Evolutionary conservation across 1,139 yeast species (phyloP), one percentile per base, ranked within the genome.

Genomic region (Hemisphaericaspora lyxosophila): DNA sequence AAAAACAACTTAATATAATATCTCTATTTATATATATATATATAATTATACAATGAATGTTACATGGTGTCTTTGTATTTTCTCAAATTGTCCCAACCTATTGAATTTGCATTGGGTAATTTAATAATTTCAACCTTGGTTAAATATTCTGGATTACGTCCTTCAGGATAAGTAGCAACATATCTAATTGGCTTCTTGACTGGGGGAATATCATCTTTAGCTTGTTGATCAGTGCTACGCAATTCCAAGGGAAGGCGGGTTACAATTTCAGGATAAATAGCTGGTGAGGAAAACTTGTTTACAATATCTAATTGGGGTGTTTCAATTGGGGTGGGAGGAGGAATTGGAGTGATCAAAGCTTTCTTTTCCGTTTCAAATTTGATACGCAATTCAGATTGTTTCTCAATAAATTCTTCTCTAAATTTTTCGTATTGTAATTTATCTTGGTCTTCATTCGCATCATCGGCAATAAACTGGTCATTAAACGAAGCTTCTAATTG

Each of bases 31-130:
- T 31, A 31, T 18, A 23, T 35, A 16, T n/a, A 24, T 20, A 9
- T 14, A 27, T 27, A 27, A 27, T 19, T n/a, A 22, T 24, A 29
- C 15, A 24, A 18, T 28, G 7, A 13, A 5, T 6, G 25, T 11
- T 20, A 35, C 15, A 27, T 3, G 14, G 25, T 13, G 12, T 27
- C 26, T 35, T 57, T 57, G 43, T 60, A 70, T 48, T 66, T 68
- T 40, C 62, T 59, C 39, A 71, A 51, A 43, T 71, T 71, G 41
- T 70, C 76, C 77, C 76, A 71, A 2, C 70, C 77, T 34, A 71
- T 41, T n/a, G 67, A 55, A 44, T 71, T 71, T 17, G 73, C 62
- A 49, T 70, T 71, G 3, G 77, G 77, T 32, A 71, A 57, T 50
- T 67, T 69, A 25, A 71, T 57, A 9, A 70, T 57, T 45, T 71